These are phyloP conservation scores for Chamaecyparis obtusa DNA, from an alignment of 75 land plant genomes.

Conservation along the genomic window DNA sequence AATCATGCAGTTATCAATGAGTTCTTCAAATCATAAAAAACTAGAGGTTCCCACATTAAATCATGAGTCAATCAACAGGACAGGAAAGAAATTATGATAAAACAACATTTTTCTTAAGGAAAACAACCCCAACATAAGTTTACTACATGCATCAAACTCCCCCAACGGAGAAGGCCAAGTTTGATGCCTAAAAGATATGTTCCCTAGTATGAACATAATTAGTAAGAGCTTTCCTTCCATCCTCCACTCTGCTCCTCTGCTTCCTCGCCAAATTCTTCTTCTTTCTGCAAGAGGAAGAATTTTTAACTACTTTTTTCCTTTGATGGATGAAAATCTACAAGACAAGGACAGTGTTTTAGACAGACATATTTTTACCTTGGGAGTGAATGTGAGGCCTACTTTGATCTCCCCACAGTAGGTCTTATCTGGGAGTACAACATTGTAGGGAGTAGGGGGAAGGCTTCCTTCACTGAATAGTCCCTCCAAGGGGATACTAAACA, in stretches of 20 bases:
- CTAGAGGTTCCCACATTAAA: too few species aligned
- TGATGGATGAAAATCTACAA: neutral
- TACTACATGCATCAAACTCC: neutral
- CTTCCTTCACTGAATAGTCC: slow-evolving; percentile 33
- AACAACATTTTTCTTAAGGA: neutral
- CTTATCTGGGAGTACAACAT: slow-evolving; percentile 44
- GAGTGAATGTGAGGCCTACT: slow-evolving; percentile 47
- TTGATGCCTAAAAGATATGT: too few species aligned
- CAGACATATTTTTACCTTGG: slow-evolving; percentile 25
- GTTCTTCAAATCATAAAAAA: too few species aligned
- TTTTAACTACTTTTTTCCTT: too few species aligned
- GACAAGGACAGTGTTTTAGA: neutral
- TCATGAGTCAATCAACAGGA: too few species aligned
- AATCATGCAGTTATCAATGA: too few species aligned
- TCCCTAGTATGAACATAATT: neutral
- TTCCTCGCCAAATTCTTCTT: neutral
- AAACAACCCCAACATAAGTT: neutral
- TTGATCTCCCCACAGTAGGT: slow-evolving; percentile 53
- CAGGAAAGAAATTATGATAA: too few species aligned
- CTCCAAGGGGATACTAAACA: slow-evolving; percentile 48
- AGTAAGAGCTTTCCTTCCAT: slow-evolving; percentile 15
- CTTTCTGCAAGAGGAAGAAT: slow-evolving; percentile 2
- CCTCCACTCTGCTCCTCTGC: slow-evolving; percentile 6
- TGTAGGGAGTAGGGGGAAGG: slow-evolving; percentile 36
- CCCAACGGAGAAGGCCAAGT: neutral